These are phyloP conservation scores for Flaveria sonorensis DNA, from an alignment of 129 eudicot genomes.

Conservation along the genomic window DNA sequence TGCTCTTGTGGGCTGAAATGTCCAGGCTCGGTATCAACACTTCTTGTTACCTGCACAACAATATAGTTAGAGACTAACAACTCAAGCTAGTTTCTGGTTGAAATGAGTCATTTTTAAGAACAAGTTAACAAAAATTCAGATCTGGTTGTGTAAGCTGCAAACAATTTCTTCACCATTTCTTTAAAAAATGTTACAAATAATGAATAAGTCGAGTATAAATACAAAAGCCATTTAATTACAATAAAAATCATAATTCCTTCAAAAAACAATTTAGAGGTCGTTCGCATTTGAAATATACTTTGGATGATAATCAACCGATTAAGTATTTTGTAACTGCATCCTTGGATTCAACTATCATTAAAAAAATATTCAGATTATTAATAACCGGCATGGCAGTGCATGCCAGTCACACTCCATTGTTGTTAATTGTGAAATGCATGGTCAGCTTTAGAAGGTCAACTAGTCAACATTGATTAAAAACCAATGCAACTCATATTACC, in stretches of 20 bases:
- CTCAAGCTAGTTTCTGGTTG: background rate
- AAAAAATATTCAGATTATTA: too few species aligned
- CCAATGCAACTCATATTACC: background rate
- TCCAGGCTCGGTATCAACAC: constrained; percentile 76
- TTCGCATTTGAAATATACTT: background rate
- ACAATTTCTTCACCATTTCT: background rate
- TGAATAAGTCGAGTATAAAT: background rate
- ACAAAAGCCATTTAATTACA: background rate
- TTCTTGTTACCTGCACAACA: constrained; percentile 79
- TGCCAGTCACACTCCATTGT: background rate
- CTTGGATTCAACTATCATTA: too few species aligned
- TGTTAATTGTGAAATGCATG: background rate
- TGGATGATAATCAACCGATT: background rate
- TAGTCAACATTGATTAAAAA: background rate
- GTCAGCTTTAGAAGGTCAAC: background rate
- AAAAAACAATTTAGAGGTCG: background rate
- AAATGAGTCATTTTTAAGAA: background rate
- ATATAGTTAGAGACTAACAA: background rate
- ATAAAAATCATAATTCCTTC: too few species aligned
- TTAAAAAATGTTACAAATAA: background rate
- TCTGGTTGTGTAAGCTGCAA: background rate
- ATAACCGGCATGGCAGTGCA: background rate
- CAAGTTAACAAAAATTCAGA: background rate
- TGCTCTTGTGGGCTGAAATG: constrained; percentile 81
- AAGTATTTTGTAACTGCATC: background rate